Base-by-base conservation (phyloP, 371 early-diverging fungal genomes). In the Mortierella sp. region DNA sequence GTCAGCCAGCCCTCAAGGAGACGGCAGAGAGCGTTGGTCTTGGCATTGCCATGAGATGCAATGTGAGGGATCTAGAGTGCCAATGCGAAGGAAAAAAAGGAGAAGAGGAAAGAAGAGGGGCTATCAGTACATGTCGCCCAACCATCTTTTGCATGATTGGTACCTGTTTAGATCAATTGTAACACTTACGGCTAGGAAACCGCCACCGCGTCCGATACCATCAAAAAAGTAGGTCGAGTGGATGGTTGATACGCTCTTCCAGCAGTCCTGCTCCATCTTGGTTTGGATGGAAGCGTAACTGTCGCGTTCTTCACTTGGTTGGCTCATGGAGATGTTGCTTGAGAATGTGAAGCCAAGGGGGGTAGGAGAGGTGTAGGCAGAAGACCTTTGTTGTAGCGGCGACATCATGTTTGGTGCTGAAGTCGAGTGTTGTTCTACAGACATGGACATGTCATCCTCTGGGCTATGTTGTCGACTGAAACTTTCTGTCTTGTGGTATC, bases 11-110 rank as follows among this genome's bases (percentile, higher is more conserved):
- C 16, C 41, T 73, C 74, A 3, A 73, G 60, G 0, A 67, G 44
- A 2, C 74, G 63, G n/a, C 74, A 73, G 25, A 73, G 45, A 17
- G 34, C 31, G 29, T 73, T 73, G 10, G 74, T 73, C 50, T 67
- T 73, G 49, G 67, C 67, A 47, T 67, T 73, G 27, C 74, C 74
- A 63, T 73, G 74, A 9, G 74, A 73, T 22, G 74, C 74, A 13
- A 73, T 25, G 39, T 73, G 74, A 31, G 74, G 74, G 37, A 73
- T 73, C 74, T 73, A 34, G n/a, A n/a, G n/a, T n/a, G n/a, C n/a
- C n/a, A n/a, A n/a, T n/a, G n/a, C 13, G 16, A 25, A 27, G 3
- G 46, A 0, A 19, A 29, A 25, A 31, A 16, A 54, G n/a, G n/a
- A 17, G n/a, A n/a, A n/a, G n/a, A n/a, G n/a, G n/a, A n/a, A n/a